A percentile compares a stretch with the other conserved stretches of the same genome.
Evolutionary conservation across 345 rosid species (phyloP).

Genomic region (Bruguiera parviflora): DNA sequence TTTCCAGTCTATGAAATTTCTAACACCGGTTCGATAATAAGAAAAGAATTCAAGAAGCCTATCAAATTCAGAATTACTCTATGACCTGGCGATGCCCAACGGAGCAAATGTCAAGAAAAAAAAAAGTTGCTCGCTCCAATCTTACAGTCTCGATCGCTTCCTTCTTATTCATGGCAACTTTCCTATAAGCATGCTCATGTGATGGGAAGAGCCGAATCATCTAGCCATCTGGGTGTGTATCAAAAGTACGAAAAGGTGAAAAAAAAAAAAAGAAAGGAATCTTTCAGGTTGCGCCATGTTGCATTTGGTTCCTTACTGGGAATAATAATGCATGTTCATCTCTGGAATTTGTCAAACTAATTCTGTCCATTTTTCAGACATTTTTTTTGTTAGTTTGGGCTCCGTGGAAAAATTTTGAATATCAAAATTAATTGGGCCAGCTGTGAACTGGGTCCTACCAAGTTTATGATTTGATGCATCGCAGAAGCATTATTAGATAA

Average conservation of each 20-base stretch:
- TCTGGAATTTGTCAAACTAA: constrained; percentile 4
- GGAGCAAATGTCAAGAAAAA: not conserved
- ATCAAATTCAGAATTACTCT: not conserved
- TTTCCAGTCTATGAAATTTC: too few species aligned
- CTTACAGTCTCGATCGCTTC: not conserved
- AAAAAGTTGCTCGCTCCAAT: not conserved
- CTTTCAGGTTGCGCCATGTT: constrained; percentile 2
- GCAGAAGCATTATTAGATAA: constrained; percentile 4
- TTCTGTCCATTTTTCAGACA: not conserved
- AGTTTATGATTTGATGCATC: constrained; percentile 5
- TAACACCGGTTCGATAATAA: too few species aligned
- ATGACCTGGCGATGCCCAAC: not conserved
- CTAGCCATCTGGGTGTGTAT: not conserved
- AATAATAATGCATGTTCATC: not conserved
- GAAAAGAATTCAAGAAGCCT: not conserved
- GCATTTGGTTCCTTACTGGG: constrained; percentile 3
- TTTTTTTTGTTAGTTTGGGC: not conserved
- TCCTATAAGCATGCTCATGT: not conserved
- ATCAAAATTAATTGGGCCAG: not conserved
- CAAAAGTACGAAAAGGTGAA: not conserved
- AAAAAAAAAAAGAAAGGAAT: constrained; percentile 8
- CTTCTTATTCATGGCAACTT: not conserved
- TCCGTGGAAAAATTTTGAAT: not conserved
- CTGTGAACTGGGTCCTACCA: not conserved
- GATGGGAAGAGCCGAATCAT: not conserved